Evolutionary conservation across 2,329 filamentous ascomycete species (phyloP), one percentile per base, ranked within the genome.

Genomic region (Beauveria asiatica): DNA sequence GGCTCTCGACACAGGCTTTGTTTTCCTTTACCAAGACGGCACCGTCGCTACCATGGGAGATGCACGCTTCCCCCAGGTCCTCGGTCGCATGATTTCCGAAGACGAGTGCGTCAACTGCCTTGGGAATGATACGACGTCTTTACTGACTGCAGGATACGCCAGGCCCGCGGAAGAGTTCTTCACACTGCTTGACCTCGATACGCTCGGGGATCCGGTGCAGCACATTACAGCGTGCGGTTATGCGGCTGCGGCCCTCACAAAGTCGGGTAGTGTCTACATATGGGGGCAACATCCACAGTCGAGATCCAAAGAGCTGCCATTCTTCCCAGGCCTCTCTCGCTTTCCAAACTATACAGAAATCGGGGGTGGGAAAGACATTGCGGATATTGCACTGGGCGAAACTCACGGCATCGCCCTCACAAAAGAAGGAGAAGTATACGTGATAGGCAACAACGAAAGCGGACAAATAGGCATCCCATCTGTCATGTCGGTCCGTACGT

Each of bases 201-300:
- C 80, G 59, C 73, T 87, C 16, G 23, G 79, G 71, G 21, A 82
- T 73, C 50, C 76, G 13, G 77, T 88, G 53, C 72, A 66, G 33
- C 83, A 81, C 65, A 72, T 89, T 27, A 76, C 75, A 4, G 79
- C 80, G 3, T 80, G 80, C 2, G 84, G 85, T 0, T 86, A 85
- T 66, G 71, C 80, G 3, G 71, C 81, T 2, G 83, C 81, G 3
- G 84, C 84, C 0, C 65, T 88, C 48, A 87, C 83, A 0, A 72
- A 76, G 11, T 81, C 80, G 2, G 75, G 79, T 37, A 81, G 83
- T 61, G 69, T 87, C 2, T 89, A 88, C 66, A 68, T 81, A 25
- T 89, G 85, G 85, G 85, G 86, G 2, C 68, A 68, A 49, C 33
- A 61, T 17, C 59, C 66, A 1, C 62, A 63, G 6, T 67, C 67